Conservation (phyloP, 208 protist genomes). For the Leishmania aethiopica region DNA sequence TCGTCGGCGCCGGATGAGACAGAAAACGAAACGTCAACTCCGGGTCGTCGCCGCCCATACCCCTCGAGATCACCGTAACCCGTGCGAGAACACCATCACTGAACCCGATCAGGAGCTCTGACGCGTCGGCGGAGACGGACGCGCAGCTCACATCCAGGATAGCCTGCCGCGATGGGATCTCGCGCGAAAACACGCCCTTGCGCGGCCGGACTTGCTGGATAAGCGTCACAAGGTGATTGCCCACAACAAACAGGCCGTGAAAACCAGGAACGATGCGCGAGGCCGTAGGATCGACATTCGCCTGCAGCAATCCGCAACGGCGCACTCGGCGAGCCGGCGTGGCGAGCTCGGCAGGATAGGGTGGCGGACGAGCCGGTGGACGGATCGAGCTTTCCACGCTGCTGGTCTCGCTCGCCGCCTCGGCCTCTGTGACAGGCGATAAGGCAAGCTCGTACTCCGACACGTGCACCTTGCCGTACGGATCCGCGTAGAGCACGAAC, state of each 20-base stretch:
- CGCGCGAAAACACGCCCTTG: constrained; percentile 29
- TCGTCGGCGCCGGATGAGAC: constrained; percentile 24
- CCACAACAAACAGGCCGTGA: constrained; percentile 67
- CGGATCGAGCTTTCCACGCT: neutral
- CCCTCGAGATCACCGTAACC: constrained; percentile 11
- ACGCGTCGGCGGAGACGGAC: constrained; percentile 11
- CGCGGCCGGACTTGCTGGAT: constrained; percentile 30
- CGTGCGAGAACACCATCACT: constrained; percentile 34
- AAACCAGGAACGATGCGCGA: constrained; percentile 38
- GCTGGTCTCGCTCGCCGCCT: neutral
- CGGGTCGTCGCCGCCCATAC: constrained; percentile 6
- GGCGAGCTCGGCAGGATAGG: neutral
- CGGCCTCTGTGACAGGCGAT: neutral
- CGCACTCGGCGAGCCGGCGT: constrained; percentile 6
- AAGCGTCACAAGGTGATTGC: constrained; percentile 61
- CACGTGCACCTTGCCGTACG: constrained; percentile 61
- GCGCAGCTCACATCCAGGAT: constrained; percentile 26
- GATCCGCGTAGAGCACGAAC: constrained; percentile 75
- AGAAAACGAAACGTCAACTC: constrained; percentile 36
- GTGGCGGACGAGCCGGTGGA: neutral
- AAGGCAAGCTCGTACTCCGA: constrained; percentile 48
- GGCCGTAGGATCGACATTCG: constrained; percentile 70
- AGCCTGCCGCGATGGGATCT: constrained; percentile 19
- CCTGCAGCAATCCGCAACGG: constrained; percentile 35
- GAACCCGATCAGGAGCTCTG: constrained; percentile 36